Evolutionary conservation across 2,329 filamentous ascomycete genomes (phyloP).

Genomic region (Plenodomus tracheiphilus): DNA sequence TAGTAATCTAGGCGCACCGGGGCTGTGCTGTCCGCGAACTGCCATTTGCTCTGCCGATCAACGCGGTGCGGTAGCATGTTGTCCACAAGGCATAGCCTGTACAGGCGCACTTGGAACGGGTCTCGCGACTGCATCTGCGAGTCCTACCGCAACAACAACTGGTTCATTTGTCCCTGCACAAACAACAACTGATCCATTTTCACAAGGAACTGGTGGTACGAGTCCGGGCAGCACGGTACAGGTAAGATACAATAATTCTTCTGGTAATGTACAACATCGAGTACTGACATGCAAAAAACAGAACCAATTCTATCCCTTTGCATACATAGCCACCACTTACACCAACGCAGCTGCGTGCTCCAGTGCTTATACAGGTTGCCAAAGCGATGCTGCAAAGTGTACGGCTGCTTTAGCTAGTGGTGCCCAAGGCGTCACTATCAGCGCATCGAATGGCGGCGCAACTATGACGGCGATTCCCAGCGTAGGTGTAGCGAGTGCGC

Average conservation of each 20-base stretch:
- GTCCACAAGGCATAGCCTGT: slow-evolving; percentile 60
- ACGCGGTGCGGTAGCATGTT: slow-evolving; percentile 64
- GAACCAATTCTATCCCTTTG: slow-evolving; percentile 56
- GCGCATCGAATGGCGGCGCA: slow-evolving; percentile 53
- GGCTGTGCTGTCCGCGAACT: slow-evolving; percentile 59
- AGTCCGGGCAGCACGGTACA: slow-evolving; percentile 44
- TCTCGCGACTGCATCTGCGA: not conserved
- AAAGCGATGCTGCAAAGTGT: slow-evolving; percentile 49
- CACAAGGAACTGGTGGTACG: slow-evolving; percentile 25
- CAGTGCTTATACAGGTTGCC: slow-evolving; percentile 58
- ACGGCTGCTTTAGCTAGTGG: slow-evolving; percentile 51
- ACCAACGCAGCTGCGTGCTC: slow-evolving; percentile 56
- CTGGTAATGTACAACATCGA: no score
- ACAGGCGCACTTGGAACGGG: slow-evolving; percentile 49
- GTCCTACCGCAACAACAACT: slow-evolving; percentile 19
- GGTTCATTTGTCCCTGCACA: slow-evolving; percentile 23
- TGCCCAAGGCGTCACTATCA: slow-evolving; percentile 56
- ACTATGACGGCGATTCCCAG: slow-evolving; percentile 52
- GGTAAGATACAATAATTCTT: no score
- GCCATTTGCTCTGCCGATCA: slow-evolving; percentile 60
- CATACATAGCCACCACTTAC: slow-evolving; percentile 59
- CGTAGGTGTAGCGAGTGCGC: slow-evolving; percentile 32
- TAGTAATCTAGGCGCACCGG: slow-evolving; percentile 54
- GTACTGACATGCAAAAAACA: slow-evolving; percentile 12
- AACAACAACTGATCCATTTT: slow-evolving; percentile 23